A percentile compares a stretch with the other conserved stretches of the same genome.
Conservation (phyloP, 495 filamentous ascomycete species). For the Neurospora discreta region DNA sequence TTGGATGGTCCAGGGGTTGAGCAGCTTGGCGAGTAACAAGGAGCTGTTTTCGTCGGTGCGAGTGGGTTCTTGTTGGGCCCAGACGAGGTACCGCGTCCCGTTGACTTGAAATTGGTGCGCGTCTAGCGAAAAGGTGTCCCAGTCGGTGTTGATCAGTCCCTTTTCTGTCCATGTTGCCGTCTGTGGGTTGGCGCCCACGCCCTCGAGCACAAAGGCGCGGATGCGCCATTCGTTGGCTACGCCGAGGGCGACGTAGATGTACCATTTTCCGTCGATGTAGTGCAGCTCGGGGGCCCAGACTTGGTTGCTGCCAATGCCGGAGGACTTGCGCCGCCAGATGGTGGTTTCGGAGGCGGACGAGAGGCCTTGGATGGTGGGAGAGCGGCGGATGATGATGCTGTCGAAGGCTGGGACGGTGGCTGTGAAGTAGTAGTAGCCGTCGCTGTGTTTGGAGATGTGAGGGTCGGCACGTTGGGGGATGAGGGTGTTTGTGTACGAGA, state of each 20-base stretch:
- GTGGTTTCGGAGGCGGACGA: constrained; percentile 26
- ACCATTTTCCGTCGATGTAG: constrained; percentile 36
- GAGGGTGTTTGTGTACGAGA: constrained; percentile 16
- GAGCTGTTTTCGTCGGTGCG: constrained; percentile 12
- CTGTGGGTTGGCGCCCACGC: constrained; percentile 13
- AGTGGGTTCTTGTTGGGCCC: constrained; percentile 19
- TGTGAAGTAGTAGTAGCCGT: constrained; percentile 42
- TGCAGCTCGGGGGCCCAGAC: constrained; percentile 49
- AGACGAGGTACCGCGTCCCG: constrained; percentile 18
- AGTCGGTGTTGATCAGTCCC: constrained; percentile 17
- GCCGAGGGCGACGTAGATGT: constrained; percentile 31
- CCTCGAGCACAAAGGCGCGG: constrained; percentile 19
- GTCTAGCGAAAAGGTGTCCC: constrained; percentile 21
- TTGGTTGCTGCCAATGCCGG: constrained; percentile 36
- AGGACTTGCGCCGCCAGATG: constrained; percentile 27
- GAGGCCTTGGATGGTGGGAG: constrained; percentile 38
- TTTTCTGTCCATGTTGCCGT: constrained; percentile 16
- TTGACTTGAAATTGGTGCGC: constrained; percentile 16
- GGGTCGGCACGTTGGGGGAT: constrained; percentile 18
- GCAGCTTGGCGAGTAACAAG: constrained; percentile 11
- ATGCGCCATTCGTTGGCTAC: constrained; percentile 17
- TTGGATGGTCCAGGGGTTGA: constrained; percentile 20
- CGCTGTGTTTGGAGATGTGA: constrained; percentile 31
- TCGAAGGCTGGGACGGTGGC: constrained; percentile 35
- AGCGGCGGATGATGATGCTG: constrained; percentile 36